phyloP scores from a whole-genome alignment of 2,329 filamentous ascomycete genomes.

The Beauveria caledonica region DNA sequence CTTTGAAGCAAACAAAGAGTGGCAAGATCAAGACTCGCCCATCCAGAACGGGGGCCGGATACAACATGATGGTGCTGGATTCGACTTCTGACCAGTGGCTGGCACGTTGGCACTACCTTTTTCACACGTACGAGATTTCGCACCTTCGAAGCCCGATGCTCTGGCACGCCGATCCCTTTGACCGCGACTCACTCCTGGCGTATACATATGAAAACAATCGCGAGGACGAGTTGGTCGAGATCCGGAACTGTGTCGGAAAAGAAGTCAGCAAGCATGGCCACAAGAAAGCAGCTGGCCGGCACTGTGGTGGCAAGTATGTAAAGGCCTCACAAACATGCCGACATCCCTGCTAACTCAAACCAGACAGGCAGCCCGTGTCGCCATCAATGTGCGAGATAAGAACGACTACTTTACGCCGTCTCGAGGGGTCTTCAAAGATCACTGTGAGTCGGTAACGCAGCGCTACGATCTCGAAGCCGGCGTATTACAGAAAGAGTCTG shows the following conservation, averaged over 20 bases:
- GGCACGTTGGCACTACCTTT: slow-evolving; percentile 60
- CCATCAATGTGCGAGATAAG: slow-evolving; percentile 58
- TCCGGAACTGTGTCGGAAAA: slow-evolving; percentile 67
- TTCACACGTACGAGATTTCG: slow-evolving; percentile 59
- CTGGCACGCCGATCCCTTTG: slow-evolving; percentile 70
- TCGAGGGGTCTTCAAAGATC: slow-evolving; percentile 51
- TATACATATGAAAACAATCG: slow-evolving; percentile 55
- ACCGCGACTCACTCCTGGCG: slow-evolving; percentile 64
- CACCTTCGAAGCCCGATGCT: slow-evolving; percentile 75
- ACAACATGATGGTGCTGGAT: slow-evolving; percentile 57
- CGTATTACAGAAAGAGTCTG: slow-evolving; percentile 53
- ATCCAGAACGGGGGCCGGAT: slow-evolving; percentile 17
- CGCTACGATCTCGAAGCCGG: slow-evolving; percentile 39
- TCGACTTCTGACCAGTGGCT: slow-evolving; percentile 58
- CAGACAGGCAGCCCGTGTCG: slow-evolving; percentile 35
- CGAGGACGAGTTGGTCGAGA: slow-evolving; percentile 59
- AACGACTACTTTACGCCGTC: slow-evolving; percentile 64
- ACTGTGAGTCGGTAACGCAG: slow-evolving; percentile 48
- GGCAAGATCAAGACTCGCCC: slow-evolving; percentile 20
- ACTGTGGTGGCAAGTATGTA: slow-evolving; percentile 35
- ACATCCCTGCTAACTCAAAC: slow-evolving; percentile 16
- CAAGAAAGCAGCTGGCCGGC: slow-evolving; percentile 44
- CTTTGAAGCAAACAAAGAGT: slow-evolving; percentile 40
- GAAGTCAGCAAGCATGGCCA: slow-evolving; percentile 73
- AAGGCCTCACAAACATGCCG: neutral